Conservation (phyloP, 2,329 filamentous ascomycete genomes). For the Cadophora malorum region DNA sequence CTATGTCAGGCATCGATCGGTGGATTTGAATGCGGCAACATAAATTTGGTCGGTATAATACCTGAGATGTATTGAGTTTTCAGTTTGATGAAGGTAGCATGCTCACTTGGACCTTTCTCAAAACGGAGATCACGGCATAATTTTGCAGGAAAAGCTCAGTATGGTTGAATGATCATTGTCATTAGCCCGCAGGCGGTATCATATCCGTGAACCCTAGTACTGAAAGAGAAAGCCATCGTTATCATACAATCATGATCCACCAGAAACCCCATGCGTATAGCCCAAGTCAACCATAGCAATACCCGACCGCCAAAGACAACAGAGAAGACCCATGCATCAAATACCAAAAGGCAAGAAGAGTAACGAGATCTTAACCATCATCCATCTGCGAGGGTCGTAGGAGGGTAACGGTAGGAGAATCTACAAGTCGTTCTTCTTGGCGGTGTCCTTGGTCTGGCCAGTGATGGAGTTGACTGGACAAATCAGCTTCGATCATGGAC, state of each 20-base stretch:
- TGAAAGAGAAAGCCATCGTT: conserved; percentile 6
- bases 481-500: not conserved
- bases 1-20: no score
- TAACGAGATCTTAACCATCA: conserved; percentile 12
- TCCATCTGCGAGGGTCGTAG: conserved; percentile 22
- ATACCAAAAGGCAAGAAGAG: not conserved
- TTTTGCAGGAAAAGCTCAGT: not conserved
- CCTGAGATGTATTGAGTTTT: not conserved
- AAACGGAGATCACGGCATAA: no score
- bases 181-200: conserved; percentile 28
- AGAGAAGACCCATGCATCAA: not conserved
- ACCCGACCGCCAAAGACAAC: conserved; percentile 3
- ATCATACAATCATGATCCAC: conserved; percentile 21
- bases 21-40: no score
- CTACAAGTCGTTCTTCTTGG: conserved; percentile 27
- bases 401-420: conserved; percentile 20
- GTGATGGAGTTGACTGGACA: conserved; percentile 26
- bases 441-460: conserved; percentile 25
- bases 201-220: conserved; percentile 16
- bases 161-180: conserved; percentile 10
- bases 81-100: not conserved
- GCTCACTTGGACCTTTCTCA: not conserved
- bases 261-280: not conserved
- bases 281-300: conserved; percentile 18
- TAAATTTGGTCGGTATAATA: not conserved